Evolutionary conservation across 2,329 filamentous ascomycete species (phyloP).

Genomic region (Botrytis tulipae): DNA sequence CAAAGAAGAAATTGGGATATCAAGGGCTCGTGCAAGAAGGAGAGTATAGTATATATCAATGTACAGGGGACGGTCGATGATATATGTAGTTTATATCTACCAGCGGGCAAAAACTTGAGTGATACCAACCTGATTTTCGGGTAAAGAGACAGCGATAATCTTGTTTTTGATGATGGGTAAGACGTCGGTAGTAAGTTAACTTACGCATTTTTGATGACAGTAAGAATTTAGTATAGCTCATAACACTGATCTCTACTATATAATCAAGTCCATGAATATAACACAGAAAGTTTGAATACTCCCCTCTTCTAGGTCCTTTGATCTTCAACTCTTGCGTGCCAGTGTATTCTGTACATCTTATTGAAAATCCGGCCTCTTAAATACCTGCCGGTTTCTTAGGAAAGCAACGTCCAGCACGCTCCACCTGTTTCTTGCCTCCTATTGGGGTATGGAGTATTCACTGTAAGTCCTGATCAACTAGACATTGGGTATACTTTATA

Average conservation of each 20-base stretch:
- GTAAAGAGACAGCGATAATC: background rate
- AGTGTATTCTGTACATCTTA: background rate
- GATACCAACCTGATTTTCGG: rapidly evolving
- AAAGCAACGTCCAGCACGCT: rapidly evolving
- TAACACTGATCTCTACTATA: background rate
- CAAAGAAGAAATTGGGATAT: no score
- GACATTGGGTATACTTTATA: no score
- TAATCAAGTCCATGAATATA: background rate
- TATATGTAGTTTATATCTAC: background rate
- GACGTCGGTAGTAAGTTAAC: rapidly evolving
- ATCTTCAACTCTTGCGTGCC: rapidly evolving
- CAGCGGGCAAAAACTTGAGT: background rate
- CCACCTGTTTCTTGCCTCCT: background rate
- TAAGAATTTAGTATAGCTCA: background rate
- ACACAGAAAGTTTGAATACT: background rate
- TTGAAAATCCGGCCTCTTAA: rapidly evolving
- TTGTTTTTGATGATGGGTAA: background rate
- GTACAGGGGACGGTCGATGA: rapidly evolving
- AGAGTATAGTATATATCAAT: background rate
- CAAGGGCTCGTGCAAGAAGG: background rate
- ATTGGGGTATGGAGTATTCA: rapidly evolving
- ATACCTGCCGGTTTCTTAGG: rapidly evolving
- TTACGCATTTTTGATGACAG: rapidly evolving
- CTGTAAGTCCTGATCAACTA: background rate
- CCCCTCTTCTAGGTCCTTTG: background rate